Evolutionary conservation across 2,329 filamentous ascomycete species (phyloP).

Genomic region (Stemphylium beticola): DNA sequence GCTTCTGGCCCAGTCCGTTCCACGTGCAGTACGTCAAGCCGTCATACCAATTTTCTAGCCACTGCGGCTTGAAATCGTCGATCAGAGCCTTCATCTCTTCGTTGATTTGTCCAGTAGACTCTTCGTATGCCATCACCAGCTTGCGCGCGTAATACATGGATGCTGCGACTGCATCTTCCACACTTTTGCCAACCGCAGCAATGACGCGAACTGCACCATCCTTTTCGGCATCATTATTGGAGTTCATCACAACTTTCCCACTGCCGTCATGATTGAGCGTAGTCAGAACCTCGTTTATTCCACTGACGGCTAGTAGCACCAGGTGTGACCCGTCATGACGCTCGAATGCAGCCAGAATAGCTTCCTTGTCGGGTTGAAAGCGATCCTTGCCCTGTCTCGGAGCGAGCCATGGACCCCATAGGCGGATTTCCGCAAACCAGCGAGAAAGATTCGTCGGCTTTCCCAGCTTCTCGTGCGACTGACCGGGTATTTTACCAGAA

Average conservation of each 20-base stretch:
- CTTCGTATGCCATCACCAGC: slow-evolving; percentile 59
- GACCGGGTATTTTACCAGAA: slow-evolving; percentile 63
- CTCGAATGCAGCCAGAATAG: slow-evolving; percentile 78
- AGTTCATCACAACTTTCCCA: slow-evolving; percentile 72
- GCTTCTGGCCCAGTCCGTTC: slow-evolving; percentile 85
- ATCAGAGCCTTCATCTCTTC: slow-evolving; percentile 56
- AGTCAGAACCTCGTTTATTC: slow-evolving; percentile 71
- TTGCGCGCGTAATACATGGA: slow-evolving; percentile 87
- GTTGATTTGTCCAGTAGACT: slow-evolving; percentile 52
- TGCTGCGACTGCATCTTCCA: slow-evolving; percentile 78
- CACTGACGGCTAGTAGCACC: slow-evolving; percentile 79
- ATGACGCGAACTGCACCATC: slow-evolving; percentile 67
- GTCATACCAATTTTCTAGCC: slow-evolving; percentile 90
- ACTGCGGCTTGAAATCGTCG: slow-evolving; percentile 63
- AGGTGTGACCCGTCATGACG: slow-evolving; percentile 74
- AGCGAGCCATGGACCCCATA: slow-evolving; percentile 84
- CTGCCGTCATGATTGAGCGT: slow-evolving; percentile 69
- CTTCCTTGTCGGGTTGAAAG: slow-evolving; percentile 77
- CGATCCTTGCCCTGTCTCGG: slow-evolving; percentile 78
- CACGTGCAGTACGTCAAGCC: slow-evolving; percentile 95
- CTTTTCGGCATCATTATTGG: slow-evolving; percentile 71
- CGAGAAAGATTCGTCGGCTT: slow-evolving; percentile 68
- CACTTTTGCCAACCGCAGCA: slow-evolving; percentile 72
- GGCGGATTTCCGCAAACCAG: slow-evolving; percentile 82
- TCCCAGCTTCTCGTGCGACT: slow-evolving; percentile 65